Evolutionary conservation across 148 eudicot genomes (phyloP), one percentile per base, ranked within the genome.

Genomic region (Suaeda aralocaspica): DNA sequence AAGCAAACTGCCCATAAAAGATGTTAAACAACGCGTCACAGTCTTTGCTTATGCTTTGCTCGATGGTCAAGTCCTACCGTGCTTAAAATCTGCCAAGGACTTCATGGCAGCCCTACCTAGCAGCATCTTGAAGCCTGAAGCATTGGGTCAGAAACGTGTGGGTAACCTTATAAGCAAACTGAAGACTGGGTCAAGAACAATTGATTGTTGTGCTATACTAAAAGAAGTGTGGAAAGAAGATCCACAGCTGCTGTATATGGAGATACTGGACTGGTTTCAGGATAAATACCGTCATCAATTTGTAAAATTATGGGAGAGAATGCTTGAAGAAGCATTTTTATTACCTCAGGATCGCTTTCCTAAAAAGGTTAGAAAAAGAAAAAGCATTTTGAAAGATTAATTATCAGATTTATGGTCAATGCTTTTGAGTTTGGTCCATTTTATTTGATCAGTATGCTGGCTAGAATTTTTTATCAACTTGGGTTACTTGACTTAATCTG

Each of bases 21-120:
- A 94, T 49, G 78, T 69, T 72, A 15, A 25, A 13, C 73, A 58
- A 29, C 77, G 92, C 26, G 87, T 82, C 42, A 72, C 77, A 29
- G 87, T 80, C 6, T 94, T 94, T 79, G 91, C 88, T 41, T 86
- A 64, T 77, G 75, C 85, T 69, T 82, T 94, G 80, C 92, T 94
- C 28, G 97, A 87, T 51, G 99, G 99, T 31, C 79, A 79, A 30
- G 90, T 91, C 25, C 64, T 94, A 67, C 97, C 93, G 10, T 91
- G 96, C 81, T 76, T 94, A 42, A 83, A 82, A 78, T 31, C 74
- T n/a, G 84, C 59, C 15, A 72, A 79, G 72, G 59, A 81, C 50
- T 81, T 56, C 77, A 71, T 91, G 87, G 83, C 84, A 31, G 89
- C 78, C 24, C 69, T 79, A 26, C 96, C 97, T 9, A 74, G 78